These are phyloP conservation scores for Metarhizium guizhouense DNA, from an alignment of 2,329 filamentous ascomycete species.

Conservation along the genomic window DNA sequence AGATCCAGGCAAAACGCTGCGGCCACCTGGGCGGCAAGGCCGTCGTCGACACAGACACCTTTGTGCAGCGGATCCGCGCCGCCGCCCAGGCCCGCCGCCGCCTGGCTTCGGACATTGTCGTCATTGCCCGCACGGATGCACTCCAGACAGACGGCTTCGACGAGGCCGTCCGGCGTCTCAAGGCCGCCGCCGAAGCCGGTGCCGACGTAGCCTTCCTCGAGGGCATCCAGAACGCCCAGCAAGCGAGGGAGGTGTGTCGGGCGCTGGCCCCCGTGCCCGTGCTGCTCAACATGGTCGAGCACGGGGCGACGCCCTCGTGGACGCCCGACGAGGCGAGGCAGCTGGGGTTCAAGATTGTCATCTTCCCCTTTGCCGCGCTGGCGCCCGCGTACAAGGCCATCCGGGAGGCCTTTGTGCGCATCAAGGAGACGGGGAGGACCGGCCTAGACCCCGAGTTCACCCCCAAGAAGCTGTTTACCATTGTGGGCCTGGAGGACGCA, in stretches of 20 bases:
- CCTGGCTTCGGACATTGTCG: no score
- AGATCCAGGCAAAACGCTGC: no score
- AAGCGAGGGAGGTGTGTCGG: constrained; percentile 36
- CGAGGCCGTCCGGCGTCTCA: no score
- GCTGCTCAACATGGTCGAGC: constrained; percentile 49
- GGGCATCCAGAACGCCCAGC: constrained; percentile 41
- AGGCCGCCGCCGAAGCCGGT: constrained; percentile 29
- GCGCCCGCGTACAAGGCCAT: constrained; percentile 37
- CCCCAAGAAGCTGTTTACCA: constrained; percentile 38
- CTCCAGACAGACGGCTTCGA: no score
- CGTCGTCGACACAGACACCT: no score
- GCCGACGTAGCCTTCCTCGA: constrained; percentile 55
- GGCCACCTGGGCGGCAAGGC: no score
- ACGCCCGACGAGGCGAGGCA: constrained; percentile 41
- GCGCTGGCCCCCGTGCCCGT: constrained; percentile 41
- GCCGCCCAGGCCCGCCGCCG: no score
- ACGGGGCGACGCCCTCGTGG: constrained; percentile 45
- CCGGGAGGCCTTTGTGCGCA: constrained; percentile 22
- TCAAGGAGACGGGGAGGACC: constrained; percentile 26
- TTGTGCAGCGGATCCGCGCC: no score
- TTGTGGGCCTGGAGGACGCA: constrained; percentile 40
- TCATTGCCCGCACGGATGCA: no score
- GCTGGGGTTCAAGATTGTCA: constrained; percentile 50
- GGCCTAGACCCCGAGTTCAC: constrained; percentile 32
- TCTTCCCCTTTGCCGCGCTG: constrained; percentile 43